phyloP scores from a whole-genome alignment of 305 asterid genomes.

The Plantago lanceolata region DNA sequence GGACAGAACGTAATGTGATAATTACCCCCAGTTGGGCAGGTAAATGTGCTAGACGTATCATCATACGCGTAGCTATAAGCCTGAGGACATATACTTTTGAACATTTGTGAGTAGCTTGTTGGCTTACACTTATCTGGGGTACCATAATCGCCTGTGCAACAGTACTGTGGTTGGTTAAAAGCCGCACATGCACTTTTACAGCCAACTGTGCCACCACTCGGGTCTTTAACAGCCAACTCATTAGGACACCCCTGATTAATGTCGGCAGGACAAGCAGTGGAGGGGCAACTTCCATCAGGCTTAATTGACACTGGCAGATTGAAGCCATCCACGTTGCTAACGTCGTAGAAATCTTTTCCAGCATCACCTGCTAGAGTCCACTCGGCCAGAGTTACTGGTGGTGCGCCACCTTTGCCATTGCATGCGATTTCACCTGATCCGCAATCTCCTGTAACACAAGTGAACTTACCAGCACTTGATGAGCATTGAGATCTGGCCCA shows the following conservation, averaged over 20 bases:
- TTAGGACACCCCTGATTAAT: conserved; percentile 37
- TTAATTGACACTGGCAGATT: conserved; percentile 37
- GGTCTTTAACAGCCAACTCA: conserved; percentile 30
- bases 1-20: conserved; percentile 48
- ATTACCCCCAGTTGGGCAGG: conserved; percentile 33
- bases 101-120: conserved; percentile 33
- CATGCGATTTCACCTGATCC: conserved; percentile 32
- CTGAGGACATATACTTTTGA: conserved; percentile 46
- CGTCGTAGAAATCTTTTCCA: conserved; percentile 37
- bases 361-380: conserved; percentile 36
- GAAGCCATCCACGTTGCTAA: conserved; percentile 60
- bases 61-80: conserved; percentile 61
- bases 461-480: conserved; percentile 17
- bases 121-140: conserved; percentile 40
- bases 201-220: conserved; percentile 34
- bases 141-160: conserved; percentile 41
- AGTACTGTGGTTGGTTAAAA: conserved; percentile 40
- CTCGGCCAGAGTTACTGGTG: conserved; percentile 46
- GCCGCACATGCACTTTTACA: conserved; percentile 54
- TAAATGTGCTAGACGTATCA: conserved; percentile 41
- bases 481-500: conserved; percentile 50
- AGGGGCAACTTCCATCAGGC: conserved; percentile 23
- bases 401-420: conserved; percentile 34
- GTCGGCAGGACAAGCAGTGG: conserved; percentile 32
- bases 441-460: conserved; percentile 47